Evolutionary conservation across 371 early-diverging fungal species (phyloP), one percentile per base, ranked within the genome.

Genomic region (Capillidium rhysosporum): DNA sequence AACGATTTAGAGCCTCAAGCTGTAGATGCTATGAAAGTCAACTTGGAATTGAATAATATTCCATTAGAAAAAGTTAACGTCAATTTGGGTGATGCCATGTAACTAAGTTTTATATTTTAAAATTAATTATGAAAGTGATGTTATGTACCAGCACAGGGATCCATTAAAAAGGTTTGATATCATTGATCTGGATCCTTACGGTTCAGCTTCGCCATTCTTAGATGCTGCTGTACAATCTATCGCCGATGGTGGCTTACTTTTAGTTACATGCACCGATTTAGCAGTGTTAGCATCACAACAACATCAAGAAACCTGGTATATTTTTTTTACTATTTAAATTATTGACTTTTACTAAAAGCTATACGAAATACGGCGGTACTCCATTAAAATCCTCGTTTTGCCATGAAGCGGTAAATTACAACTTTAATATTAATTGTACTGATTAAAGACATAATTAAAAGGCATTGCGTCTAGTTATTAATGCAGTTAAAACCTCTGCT

Each of bases 221-320:
- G 98, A 98, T 61, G 91, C 80, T 28, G 98, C 99, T 9, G 82
- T 99, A 1, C 88, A 92, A 57, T 77, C 90, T 0, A 88, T 98
- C 7, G 70, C 81, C 43, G 86, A 92, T 54, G 96, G 94, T 47
- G 99, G 92, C 68, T 67, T 18, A 57, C n/a, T 29, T 16, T 43
- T 58, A 66, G 82, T 99, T 25, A 99, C 99, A 1, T 95, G 98
- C 69, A 99, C 99, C 0, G 99, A 99, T 77, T 76, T 97, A 65
- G 97, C 92, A 9, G 86, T 96, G 8, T 71, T 99, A 4, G 91
- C 96, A 56, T 90, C 96, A 31, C 77, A 69, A 61, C 93, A 76
- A 70, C 79, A 87, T 63, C 79, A 88, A 1, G 96, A 94, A 60
- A 80, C 87, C 44, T 91, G 98, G 76, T 73, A 73, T 58, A 56